These are phyloP conservation scores for Cercospora zeae-maydis DNA, from an alignment of 2,329 filamentous ascomycete genomes.

Conservation along the genomic window DNA sequence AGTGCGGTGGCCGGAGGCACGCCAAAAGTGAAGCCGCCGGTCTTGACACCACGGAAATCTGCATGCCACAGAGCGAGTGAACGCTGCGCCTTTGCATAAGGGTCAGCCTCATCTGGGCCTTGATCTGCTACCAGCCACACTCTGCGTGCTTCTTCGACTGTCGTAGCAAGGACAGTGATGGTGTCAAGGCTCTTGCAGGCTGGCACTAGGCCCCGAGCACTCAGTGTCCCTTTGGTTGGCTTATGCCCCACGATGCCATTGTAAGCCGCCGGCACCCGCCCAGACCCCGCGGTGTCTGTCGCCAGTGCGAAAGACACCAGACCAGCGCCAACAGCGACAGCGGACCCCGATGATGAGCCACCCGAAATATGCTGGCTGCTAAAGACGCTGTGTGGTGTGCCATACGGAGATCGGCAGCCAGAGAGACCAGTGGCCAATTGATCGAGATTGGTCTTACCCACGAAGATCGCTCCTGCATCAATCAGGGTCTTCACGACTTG, in stretches of 20 bases:
- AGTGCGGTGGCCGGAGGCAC: constrained; percentile 47
- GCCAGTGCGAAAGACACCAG: constrained; percentile 56
- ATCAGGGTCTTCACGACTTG: constrained; percentile 51
- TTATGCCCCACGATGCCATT: constrained; percentile 52
- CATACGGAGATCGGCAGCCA: constrained; percentile 57
- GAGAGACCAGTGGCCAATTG: constrained; percentile 61
- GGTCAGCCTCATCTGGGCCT: constrained; percentile 49
- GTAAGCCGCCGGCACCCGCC: constrained; percentile 52
- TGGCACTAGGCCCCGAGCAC: constrained; percentile 50
- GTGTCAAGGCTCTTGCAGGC: constrained; percentile 58
- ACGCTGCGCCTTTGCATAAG: constrained; percentile 48
- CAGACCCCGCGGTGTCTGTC: constrained; percentile 56
- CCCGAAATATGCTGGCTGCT: constrained; percentile 51
- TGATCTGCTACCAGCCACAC: constrained; percentile 49
- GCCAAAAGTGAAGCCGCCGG: constrained; percentile 47
- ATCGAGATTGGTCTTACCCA: constrained; percentile 61
- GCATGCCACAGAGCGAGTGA: constrained; percentile 35
- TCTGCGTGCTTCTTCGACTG: constrained; percentile 47
- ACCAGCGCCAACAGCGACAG: constrained; percentile 52
- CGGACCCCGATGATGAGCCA: constrained; percentile 56
- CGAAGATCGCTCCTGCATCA: constrained; percentile 53
- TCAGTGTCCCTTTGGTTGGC: constrained; percentile 53
- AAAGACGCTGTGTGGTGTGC: constrained; percentile 53
- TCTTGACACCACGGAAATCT: constrained; percentile 35
- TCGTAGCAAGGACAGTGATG: constrained; percentile 53